Percentiles rank a stretch among this genome's conserved stretches.
phyloP scores from a whole-genome alignment of 2,329 filamentous ascomycete genomes.

The Macrophomina tecta region DNA sequence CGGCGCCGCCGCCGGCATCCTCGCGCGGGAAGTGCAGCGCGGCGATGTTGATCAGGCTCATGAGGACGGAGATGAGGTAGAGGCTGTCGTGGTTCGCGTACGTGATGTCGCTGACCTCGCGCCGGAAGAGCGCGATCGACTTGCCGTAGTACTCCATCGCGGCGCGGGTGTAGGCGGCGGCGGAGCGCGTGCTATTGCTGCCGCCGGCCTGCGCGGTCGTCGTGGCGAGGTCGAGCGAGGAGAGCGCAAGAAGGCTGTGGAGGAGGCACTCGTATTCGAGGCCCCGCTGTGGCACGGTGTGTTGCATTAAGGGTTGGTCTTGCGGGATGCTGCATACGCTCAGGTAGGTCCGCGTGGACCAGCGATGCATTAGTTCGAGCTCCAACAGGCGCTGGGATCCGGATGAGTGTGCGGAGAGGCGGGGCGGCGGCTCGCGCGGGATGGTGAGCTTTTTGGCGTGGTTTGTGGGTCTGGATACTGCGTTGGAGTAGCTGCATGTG shows the following conservation, averaged over 20 bases:
- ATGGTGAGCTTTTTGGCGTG: background rate
- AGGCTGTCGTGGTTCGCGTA: constrained; percentile 38
- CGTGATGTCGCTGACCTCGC: constrained; percentile 38
- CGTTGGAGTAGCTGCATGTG: background rate
- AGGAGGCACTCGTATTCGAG: background rate
- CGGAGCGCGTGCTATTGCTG: constrained; percentile 6
- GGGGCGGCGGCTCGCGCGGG: background rate
- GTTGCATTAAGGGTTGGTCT: constrained; percentile 46
- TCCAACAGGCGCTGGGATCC: constrained; percentile 43
- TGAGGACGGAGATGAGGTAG: constrained; percentile 30
- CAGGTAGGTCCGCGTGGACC: constrained; percentile 54
- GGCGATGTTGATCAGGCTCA: background rate
- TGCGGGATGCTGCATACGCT: constrained; percentile 48
- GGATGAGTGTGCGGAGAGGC: constrained; percentile 8
- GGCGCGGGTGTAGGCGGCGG: constrained; percentile 37
- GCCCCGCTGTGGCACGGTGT: background rate
- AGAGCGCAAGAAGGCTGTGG: background rate
- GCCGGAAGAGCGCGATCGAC: constrained; percentile 42
- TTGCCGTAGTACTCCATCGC: constrained; percentile 46
- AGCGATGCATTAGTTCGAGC: constrained; percentile 60
- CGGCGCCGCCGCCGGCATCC: background rate
- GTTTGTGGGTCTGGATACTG: background rate
- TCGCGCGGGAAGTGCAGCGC: background rate
- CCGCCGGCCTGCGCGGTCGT: background rate
- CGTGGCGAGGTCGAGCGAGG: constrained; percentile 39